Percentiles rank a stretch among this genome's conserved stretches.
Conservation (phyloP, 495 filamentous ascomycete species). For the Lasiosphaeria miniovina region DNA sequence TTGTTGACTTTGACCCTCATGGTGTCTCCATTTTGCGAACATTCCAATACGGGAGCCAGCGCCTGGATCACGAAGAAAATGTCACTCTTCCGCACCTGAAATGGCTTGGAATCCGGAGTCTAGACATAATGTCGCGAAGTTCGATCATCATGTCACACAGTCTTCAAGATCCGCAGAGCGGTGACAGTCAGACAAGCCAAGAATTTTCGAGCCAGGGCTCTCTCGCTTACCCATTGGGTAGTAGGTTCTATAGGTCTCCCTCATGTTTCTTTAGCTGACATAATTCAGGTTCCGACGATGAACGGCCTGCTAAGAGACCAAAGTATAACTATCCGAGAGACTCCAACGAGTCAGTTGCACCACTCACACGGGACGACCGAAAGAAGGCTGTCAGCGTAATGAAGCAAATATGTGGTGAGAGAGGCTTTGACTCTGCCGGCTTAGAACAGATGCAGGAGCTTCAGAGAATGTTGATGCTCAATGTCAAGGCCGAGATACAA, state of each 20-base stretch:
- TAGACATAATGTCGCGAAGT: conserved; percentile 46
- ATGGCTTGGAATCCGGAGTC: conserved; percentile 73
- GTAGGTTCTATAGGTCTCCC: conserved; percentile 12
- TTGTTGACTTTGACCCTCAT: conserved; percentile 86
- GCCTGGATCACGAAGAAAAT: conserved; percentile 64
- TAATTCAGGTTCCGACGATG: conserved; percentile 6
- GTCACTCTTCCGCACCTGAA: conserved; percentile 55
- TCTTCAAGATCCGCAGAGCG: conserved; percentile 8
- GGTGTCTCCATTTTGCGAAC: conserved; percentile 82
- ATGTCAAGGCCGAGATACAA: conserved; percentile 88
- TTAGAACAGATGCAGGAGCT: conserved; percentile 61
- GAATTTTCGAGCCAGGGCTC: conserved; percentile 21
- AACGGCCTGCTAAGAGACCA: conserved; percentile 16
- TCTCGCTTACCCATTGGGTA: background rate
- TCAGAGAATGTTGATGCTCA: conserved; percentile 83
- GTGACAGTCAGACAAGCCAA: conserved; percentile 19
- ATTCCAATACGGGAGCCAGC: conserved; percentile 79
- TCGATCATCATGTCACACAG: background rate
- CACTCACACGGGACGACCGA: conserved; percentile 10
- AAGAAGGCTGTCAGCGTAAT: conserved; percentile 59
- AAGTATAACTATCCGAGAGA: conserved; percentile 9
- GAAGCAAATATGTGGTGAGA: conserved; percentile 33
- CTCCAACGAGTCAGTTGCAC: conserved; percentile 2
- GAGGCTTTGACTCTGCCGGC: conserved; percentile 8
- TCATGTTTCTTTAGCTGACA: background rate